Conservation (phyloP, 345 rosid genomes). For the Citrus sp. region DNA sequence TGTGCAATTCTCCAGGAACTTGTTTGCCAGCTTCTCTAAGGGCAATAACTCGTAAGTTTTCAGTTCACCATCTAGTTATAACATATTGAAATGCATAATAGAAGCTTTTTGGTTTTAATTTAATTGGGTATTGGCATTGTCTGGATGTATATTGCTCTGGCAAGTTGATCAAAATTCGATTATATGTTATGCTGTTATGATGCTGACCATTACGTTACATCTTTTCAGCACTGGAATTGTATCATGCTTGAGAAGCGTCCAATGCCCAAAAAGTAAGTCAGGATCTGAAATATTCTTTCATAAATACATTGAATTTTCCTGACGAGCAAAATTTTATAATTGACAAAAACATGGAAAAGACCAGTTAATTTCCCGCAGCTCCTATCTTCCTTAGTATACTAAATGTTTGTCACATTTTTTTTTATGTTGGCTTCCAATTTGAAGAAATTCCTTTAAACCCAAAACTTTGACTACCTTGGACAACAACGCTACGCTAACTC, state of each 20-base stretch:
- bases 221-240: constrained; percentile 6
- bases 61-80: not conserved
- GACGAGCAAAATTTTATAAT: not conserved
- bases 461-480: not conserved
- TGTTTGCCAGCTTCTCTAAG: constrained; percentile 33
- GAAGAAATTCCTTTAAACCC: no score
- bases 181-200: not conserved
- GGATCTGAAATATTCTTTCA: not conserved
- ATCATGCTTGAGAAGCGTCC: constrained; percentile 13
- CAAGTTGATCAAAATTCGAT: not conserved
- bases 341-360: not conserved
- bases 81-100: no score
- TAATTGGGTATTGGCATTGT: no score
- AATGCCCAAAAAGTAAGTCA: constrained; percentile 30
- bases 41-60: constrained; percentile 22
- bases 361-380: not conserved
- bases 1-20: constrained; percentile 26
- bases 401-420: not conserved
- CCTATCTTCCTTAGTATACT: not conserved
- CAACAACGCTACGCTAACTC: not conserved
- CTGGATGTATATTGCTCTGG: not conserved
- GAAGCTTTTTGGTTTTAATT: no score
- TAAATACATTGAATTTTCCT: not conserved
- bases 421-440: no score
- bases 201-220: not conserved